Evolutionary conservation across 495 filamentous ascomycete species (phyloP).

Genomic region (Penicillium paradoxum): DNA sequence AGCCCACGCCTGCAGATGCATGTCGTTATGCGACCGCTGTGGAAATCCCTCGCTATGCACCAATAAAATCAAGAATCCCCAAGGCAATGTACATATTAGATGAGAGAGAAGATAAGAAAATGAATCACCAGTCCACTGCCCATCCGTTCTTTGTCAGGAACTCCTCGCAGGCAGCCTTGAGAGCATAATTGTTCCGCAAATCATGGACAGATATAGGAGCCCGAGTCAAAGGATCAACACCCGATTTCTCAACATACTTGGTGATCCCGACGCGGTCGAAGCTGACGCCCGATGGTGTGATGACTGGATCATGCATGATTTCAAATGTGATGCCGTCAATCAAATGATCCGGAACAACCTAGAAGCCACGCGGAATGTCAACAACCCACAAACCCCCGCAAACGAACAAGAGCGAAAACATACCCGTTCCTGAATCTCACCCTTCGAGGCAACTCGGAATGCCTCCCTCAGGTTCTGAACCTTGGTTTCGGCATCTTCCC

Average conservation of each 20-base stretch:
- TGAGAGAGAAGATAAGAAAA: slow-evolving; percentile 4
- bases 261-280: slow-evolving; percentile 87
- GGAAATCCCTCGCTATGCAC: slow-evolving; percentile 20
- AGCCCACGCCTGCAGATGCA: slow-evolving; percentile 13
- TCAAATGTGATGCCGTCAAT: slow-evolving; percentile 88
- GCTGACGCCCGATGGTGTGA: slow-evolving; percentile 80
- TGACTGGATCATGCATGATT: slow-evolving; percentile 89
- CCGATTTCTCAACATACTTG: slow-evolving; percentile 73
- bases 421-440: slow-evolving; percentile 59
- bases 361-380: slow-evolving; percentile 1
- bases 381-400: background rate
- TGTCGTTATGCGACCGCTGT: slow-evolving; percentile 8
- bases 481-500: slow-evolving; percentile 48
- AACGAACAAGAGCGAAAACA: slow-evolving; percentile 12
- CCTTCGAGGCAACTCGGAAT: slow-evolving; percentile 45
- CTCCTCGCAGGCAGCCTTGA: slow-evolving; percentile 78
- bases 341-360: slow-evolving; percentile 78
- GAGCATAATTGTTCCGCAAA: slow-evolving; percentile 75
- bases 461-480: slow-evolving; percentile 45
- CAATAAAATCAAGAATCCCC: slow-evolving; percentile 3
- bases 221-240: slow-evolving; percentile 78
- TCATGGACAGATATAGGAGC: slow-evolving; percentile 65
- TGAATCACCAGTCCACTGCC: slow-evolving; percentile 78
- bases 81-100: background rate
- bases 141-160: slow-evolving; percentile 87